Conservation (phyloP, 2,329 filamentous ascomycete species). For the Didymella sp. region DNA sequence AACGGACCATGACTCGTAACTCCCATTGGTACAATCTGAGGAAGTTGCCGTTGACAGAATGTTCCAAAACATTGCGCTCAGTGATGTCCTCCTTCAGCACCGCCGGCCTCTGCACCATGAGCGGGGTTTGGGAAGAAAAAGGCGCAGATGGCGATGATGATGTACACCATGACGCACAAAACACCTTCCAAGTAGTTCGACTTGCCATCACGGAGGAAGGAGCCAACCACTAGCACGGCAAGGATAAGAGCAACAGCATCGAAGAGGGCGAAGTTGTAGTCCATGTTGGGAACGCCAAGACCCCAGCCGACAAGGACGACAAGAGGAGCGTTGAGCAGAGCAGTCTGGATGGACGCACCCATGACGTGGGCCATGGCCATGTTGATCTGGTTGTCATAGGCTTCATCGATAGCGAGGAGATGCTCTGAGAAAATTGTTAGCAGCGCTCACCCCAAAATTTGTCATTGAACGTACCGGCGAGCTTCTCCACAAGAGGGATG, state of each 20-base stretch:
- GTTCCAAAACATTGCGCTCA: neutral
- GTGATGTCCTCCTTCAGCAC: slow-evolving; percentile 28
- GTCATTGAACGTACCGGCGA: slow-evolving; percentile 57
- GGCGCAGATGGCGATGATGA: slow-evolving; percentile 67
- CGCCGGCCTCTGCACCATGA: slow-evolving; percentile 2
- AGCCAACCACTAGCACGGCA: slow-evolving; percentile 83
- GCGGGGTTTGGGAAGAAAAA: slow-evolving; percentile 67
- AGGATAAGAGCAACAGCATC: slow-evolving; percentile 83
- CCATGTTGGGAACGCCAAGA: slow-evolving; percentile 67
- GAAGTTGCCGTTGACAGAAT: no score
- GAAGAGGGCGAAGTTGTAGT: slow-evolving; percentile 86
- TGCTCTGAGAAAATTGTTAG: slow-evolving; percentile 63
- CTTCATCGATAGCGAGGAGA: slow-evolving; percentile 82
- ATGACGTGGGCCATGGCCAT: slow-evolving; percentile 85
- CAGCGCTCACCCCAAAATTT: neutral
- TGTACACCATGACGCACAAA: slow-evolving; percentile 74
- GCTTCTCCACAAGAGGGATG: slow-evolving; percentile 83
- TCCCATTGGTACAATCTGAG: neutral
- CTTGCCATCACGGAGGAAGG: slow-evolving; percentile 86
- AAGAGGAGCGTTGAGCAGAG: slow-evolving; percentile 84
- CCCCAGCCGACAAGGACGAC: slow-evolving; percentile 87
- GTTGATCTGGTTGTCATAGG: slow-evolving; percentile 84
- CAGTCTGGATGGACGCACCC: slow-evolving; percentile 86
- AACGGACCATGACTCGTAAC: neutral
- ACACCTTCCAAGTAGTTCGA: slow-evolving; percentile 89